A percentile compares a stretch with the other conserved stretches of the same genome.
Evolutionary conservation across 805 yeast genomes (phyloP).

Genomic region (Huiozyma sinensis): DNA sequence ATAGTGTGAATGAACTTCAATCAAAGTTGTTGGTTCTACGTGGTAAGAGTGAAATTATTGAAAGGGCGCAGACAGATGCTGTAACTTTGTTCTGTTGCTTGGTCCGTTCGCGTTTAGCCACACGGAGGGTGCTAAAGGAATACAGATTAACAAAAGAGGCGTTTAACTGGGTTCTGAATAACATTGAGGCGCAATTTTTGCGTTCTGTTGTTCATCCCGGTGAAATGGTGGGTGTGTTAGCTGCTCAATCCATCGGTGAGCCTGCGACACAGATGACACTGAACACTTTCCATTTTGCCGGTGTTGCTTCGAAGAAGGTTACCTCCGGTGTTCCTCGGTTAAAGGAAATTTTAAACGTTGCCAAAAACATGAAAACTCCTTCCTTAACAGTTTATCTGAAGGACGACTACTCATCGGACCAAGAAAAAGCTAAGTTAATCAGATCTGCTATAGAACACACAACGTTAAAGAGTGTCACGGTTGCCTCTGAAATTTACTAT

Average conservation of each 20-base stretch:
- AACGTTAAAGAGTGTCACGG: slow-evolving; percentile 84
- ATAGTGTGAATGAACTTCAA: slow-evolving; percentile 59
- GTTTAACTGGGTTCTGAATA: slow-evolving; percentile 93
- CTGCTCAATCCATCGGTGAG: slow-evolving; percentile 96
- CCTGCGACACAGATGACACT: slow-evolving; percentile 98
- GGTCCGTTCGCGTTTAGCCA: slow-evolving; percentile 82
- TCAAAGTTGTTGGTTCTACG: slow-evolving; percentile 64
- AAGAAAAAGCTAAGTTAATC: slow-evolving; percentile 86
- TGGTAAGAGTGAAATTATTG: slow-evolving; percentile 61
- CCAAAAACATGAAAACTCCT: slow-evolving; percentile 99
- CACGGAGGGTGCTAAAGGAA: slow-evolving; percentile 87
- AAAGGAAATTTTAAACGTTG: slow-evolving; percentile 95
- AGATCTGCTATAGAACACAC: slow-evolving; percentile 98
- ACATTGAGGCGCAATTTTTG: slow-evolving; percentile 86
- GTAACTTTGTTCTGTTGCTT: slow-evolving; percentile 82
- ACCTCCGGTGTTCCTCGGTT: slow-evolving; percentile 96
- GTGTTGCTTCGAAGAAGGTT: slow-evolving; percentile 93
- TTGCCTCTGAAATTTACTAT: slow-evolving; percentile 94
- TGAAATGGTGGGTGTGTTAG: slow-evolving; percentile 97
- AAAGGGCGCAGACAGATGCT: slow-evolving; percentile 89
- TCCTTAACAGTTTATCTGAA: slow-evolving; percentile 89
- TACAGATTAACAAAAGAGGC: slow-evolving; percentile 75
- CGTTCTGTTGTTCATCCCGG: slow-evolving; percentile 91
- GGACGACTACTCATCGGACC: slow-evolving; percentile 71
- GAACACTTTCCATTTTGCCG: slow-evolving; percentile 96